phyloP scores from a whole-genome alignment of 1,284 basidiomycete species.

The Thelephora terrestris region DNA sequence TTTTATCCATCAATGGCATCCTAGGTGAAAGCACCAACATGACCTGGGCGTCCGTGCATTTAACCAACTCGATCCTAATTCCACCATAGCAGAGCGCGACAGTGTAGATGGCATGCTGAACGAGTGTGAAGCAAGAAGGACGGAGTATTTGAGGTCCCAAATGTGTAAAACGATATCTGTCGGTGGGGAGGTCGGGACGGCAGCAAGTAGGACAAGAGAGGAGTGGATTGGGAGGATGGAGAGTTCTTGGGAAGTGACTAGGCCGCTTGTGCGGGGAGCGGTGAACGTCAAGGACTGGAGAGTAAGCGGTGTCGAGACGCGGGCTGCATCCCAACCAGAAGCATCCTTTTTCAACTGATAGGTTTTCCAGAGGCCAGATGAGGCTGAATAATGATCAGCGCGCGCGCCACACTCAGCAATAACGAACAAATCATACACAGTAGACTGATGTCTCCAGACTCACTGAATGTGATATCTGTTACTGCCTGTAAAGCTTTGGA shows the following conservation, averaged over 20 bases:
- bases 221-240: slow-evolving; percentile 47
- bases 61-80: slow-evolving; percentile 24
- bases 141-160: slow-evolving; percentile 66
- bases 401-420: neutral
- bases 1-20: slow-evolving; percentile 11
- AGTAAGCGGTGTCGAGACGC: slow-evolving; percentile 27
- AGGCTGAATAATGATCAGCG: slow-evolving; percentile 20
- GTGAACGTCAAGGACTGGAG: slow-evolving; percentile 25
- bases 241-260: slow-evolving; percentile 16
- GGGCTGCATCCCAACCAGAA: slow-evolving; percentile 15
- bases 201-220: slow-evolving; percentile 53
- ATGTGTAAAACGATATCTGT: slow-evolving; percentile 46
- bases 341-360: slow-evolving; percentile 26
- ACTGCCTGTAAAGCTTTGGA: slow-evolving; percentile 14
- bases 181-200: slow-evolving; percentile 26
- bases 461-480: slow-evolving; percentile 33
- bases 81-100: slow-evolving; percentile 25
- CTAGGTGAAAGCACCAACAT: slow-evolving; percentile 45
- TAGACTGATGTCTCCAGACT: slow-evolving; percentile 37
- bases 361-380: slow-evolving; percentile 35
- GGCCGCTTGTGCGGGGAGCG: slow-evolving; percentile 3
- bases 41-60: slow-evolving; percentile 26
- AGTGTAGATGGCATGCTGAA: slow-evolving; percentile 44
- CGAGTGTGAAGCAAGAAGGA: slow-evolving; percentile 46
- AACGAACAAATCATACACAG: slow-evolving; percentile 29